These are phyloP conservation scores for Monosporascus sp. DNA, from an alignment of 2,329 filamentous ascomycete species.

Conservation along the genomic window DNA sequence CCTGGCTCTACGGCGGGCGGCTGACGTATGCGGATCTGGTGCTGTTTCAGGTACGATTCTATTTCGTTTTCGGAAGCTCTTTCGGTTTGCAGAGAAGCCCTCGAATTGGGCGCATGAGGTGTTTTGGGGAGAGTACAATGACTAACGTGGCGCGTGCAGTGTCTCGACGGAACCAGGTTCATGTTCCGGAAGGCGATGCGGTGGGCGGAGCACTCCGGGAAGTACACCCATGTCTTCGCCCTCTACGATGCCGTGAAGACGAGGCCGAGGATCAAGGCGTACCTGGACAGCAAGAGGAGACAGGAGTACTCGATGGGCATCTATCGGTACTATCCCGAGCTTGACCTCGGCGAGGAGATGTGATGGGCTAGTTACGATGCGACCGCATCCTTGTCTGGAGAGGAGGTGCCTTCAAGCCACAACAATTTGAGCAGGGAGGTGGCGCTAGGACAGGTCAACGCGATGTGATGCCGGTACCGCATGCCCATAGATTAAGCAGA, in stretches of 20 bases:
- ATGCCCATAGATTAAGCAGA: too few relatives aligned
- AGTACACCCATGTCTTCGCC: slow-evolving; percentile 57
- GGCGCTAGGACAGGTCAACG: too few relatives aligned
- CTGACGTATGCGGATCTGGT: slow-evolving; percentile 71
- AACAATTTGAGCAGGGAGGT: too few relatives aligned
- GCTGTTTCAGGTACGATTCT: slow-evolving; percentile 57
- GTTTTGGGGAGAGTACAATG: too few relatives aligned
- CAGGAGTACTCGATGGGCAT: slow-evolving; percentile 59
- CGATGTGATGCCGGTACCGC: too few relatives aligned
- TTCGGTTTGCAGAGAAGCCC: too few relatives aligned
- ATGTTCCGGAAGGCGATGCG: slow-evolving; percentile 66
- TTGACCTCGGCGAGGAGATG: slow-evolving; percentile 42
- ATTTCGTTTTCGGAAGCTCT: background rate
- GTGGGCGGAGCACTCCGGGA: slow-evolving; percentile 46
- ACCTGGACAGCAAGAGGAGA: slow-evolving; percentile 61
- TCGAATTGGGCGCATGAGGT: too few relatives aligned
- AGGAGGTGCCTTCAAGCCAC: too few relatives aligned
- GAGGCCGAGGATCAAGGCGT: slow-evolving; percentile 60
- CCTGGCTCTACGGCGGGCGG: slow-evolving; percentile 60
- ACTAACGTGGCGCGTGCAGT: slow-evolving; percentile 25
- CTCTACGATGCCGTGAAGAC: slow-evolving; percentile 60
- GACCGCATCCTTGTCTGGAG: background rate
- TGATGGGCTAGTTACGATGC: background rate
- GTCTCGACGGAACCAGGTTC: slow-evolving; percentile 54
- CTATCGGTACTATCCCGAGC: slow-evolving; percentile 67